Evolutionary conservation across 805 yeast species (phyloP), one percentile per base, ranked within the genome.

Genomic region (Millerozyma acaciae): DNA sequence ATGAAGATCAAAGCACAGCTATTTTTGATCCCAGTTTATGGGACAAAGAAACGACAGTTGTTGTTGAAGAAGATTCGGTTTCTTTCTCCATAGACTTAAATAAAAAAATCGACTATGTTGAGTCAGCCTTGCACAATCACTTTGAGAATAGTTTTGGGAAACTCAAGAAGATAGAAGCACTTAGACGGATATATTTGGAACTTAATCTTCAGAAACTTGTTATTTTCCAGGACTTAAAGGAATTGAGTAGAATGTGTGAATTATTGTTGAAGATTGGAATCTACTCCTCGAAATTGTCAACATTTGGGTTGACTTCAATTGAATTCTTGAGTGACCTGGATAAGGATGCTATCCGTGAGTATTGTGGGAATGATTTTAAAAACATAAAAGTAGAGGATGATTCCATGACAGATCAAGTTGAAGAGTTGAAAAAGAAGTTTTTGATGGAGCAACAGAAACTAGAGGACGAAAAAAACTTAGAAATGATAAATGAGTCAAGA

Each of bases 211-310:
- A 48, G 21, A 43, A 43, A 18, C 21, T 47, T 8, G 29, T 52
- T 1, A 12, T 50, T 6, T 30, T 37, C 9, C 40, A 42, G 6
- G 47, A 51, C 29, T 10, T 41, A 2, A 18, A 28, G 3, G 46
- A 52, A 21, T 34, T 53, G 9, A 25, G 35, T 4, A 37, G 27
- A 5, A 35, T 50, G 2, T 47, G 55, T 31, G 44, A 44, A 20
- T 21, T 44, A 4, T 21, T 55, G 3, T 27, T 51, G 7, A 33
- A 26, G 17, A 44, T 55, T 15, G 55, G 55, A 3, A 46, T 46
- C 1, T 36, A 34, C 21, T 47, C 58, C 2, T 52, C 58, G 4
- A 47, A 36, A 21, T 29, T 36, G n/a, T 36, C 54, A 2, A 36
- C 46, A 4, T 37, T 44, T 26, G 55, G 53, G 3, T 38, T 51